phyloP scores from a whole-genome alignment of 2,329 filamentous ascomycete species.

The Calonectria honghensis region DNA sequence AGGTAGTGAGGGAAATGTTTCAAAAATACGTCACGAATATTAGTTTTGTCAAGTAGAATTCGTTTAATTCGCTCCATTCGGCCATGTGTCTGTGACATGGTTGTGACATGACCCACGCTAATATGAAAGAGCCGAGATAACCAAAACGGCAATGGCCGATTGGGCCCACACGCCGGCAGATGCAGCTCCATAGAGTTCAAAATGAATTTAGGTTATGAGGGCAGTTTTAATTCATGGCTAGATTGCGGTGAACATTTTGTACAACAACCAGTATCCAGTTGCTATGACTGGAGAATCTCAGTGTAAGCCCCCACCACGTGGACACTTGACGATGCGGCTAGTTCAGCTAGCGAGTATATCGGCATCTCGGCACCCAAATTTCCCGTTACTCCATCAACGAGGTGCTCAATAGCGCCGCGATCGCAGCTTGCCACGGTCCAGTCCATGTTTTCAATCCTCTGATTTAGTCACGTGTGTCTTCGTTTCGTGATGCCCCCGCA shows the following conservation, averaged over 20 bases:
- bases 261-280: neutral
- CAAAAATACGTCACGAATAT: neutral
- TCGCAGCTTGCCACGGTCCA: neutral
- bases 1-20: neutral
- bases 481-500: neutral
- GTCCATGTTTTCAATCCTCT: neutral
- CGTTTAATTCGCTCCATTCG: neutral
- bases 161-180: neutral
- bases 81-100: neutral
- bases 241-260: neutral
- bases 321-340: neutral
- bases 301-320: neutral
- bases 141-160: neutral
- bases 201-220: neutral
- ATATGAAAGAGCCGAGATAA: neutral
- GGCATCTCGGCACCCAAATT: conserved; percentile 9
- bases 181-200: neutral
- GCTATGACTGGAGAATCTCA: neutral
- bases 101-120: neutral
- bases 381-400: conserved; percentile 12
- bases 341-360: neutral
- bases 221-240: neutral
- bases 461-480: neutral
- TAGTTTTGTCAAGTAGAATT: neutral
- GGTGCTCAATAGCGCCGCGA: neutral